Base-by-base conservation (phyloP, 805 yeast genomes). In the Wickerhamiella qilinensis region DNA sequence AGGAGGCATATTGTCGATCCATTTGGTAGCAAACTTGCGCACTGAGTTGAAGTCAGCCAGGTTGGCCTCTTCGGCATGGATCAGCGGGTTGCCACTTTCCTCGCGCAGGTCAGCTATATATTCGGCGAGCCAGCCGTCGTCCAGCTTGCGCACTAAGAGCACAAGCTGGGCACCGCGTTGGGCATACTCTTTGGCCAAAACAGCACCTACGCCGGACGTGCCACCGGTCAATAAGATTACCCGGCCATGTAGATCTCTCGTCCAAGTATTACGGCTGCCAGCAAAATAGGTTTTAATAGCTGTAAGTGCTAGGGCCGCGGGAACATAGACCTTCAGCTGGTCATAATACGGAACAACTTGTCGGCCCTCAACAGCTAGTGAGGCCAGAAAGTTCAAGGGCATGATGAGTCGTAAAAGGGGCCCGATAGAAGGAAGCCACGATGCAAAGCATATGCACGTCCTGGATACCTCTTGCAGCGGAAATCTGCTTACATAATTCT, bases 21-120 rank as follows among this genome's bases (percentile, higher is more conserved):
- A 91, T 43, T 68, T 75, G 2, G 97, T 86, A 21, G 95, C 96
- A 63, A 91, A 91, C 53, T 75, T 75, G 49, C 99, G 68, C 11
- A 91, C 69, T 2, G 85, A 75, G 52, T 75, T 63, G 40, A 91
- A 62, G 39, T 82, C 75, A 15, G 72, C 62, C 41, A 91, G 64
- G 55, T 91, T 93, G 56, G 93, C 84, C 48, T 76, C 71, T 53
- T 91, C 99, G n/a, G 91, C 86, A 56, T 82, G 88, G 34, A 91
- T 73, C 65, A 88, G 55, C 38, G 68, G 68, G 58, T 86, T 91
- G 33, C 65, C 67, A 16, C 86, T 76, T 17, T 56, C 59, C 9
- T 73, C 76, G 43, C 97, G 67, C 42, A 91, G 57, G 50, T 82
- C 93, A 19, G 79, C 75, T 29, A 88, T 65, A 58, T 74, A 80